Evolutionary conservation across 805 yeast species (phyloP), one percentile per base, ranked within the genome.

Genomic region (Pichia thaimueangensis): DNA sequence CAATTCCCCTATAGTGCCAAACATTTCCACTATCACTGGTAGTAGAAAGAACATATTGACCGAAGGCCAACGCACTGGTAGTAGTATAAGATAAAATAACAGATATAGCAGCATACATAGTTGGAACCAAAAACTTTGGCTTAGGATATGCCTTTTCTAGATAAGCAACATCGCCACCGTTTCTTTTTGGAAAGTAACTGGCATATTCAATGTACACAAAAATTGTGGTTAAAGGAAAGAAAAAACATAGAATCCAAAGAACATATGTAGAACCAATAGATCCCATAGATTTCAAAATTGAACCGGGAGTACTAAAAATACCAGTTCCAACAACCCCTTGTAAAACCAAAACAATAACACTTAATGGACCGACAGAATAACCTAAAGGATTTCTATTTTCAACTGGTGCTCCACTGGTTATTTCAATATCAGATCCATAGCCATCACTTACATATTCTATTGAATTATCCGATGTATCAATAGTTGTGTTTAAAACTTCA

Each of bases 131-230:
- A 56, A 80, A 83, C 57, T 67, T 73, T 32, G 95, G 95, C 52
- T 74, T 77, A 38, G 69, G 70, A 64, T 70, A 86, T 38, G 83
- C 74, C 52, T 73, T 80, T 58, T 85, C 93, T 52, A 86, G 64
- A 58, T 86, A 86, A 55, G 82, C 83, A 63, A 83, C 84, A 57
- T 86, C 95, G 51, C 93, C 95, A 51, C 95, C 95, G 55, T 85
- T 84, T 64, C 82, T 75, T 47, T 64, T 64, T 15, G 69, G 67
- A 45, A 58, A 68, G 47, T 70, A 70, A 5, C 68, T 61, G 24
- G 64, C 67, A 48, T 56, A 70, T 47, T 70, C 73, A 30, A 69
- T 60, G 48, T 67, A 68, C 25, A 69, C 61, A 31, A 56, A 54
- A 25, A 67, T 53, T 36, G 65, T 64, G 25, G 65, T 56, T 15